Evolutionary conservation across 2,329 filamentous ascomycete genomes (phyloP), one percentile per base, ranked within the genome.

Genomic region (Exophiala mesophila): DNA sequence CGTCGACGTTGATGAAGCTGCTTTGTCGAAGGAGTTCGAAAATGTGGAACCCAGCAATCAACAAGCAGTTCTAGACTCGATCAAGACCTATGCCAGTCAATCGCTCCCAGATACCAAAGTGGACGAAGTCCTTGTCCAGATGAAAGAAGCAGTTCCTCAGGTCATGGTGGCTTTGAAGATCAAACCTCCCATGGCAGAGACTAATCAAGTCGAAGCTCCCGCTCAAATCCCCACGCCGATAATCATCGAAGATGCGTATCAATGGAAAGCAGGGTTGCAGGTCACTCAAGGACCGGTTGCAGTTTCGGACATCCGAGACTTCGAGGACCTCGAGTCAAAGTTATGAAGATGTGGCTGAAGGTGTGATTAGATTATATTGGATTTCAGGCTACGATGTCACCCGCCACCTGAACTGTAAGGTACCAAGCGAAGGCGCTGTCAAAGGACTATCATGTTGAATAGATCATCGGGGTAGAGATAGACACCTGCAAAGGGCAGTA

Each of bases 241-340:
- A 8, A 67, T 83, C 39, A 88, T 97, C 56, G 79, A 78, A 34
- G 86, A 94, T 59, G 83, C 95, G 3, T 75, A 83, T 47, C 74
- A 77, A 20, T 96, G 83, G 75, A 94, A 92, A 72, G 80, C 85
- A 1, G 72, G 78, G 10, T 71, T 96, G 56, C 70, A 77, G 45
- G 76, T 87, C 19, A 92, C 82, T 50, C 73, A 76, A 16, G 90
- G 86, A 1, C 79, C 88, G 2, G 74, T 74, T 48, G 78, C 89
- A 0, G 77, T 85, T 20, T 82, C 77, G 58, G 83, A 92, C 53
- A 64, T 97, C 42, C 83, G 74, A 49, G 85, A 88, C 58, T 97
- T 90, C 63, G 85, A 95, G 61, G 90, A 96, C 46, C 71, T 82
- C 46, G 87, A 86, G 50, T 69, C 85, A 10, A 96, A 96, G 69